These are phyloP conservation scores for Aspergillus neoniger DNA, from an alignment of 2,329 filamentous ascomycete genomes.

Conservation along the genomic window DNA sequence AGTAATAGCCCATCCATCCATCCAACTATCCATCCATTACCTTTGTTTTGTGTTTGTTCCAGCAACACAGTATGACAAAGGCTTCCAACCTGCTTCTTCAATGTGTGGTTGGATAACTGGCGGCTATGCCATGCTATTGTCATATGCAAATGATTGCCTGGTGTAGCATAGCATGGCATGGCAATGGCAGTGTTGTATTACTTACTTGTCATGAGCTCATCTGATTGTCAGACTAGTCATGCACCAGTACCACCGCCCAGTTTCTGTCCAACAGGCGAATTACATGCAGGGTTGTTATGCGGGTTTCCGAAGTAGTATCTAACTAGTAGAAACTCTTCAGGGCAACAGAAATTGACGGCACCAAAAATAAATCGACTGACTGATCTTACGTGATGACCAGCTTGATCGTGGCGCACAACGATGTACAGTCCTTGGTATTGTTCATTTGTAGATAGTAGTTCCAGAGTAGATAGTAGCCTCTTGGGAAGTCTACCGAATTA, in stretches of 20 bases:
- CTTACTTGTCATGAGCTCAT: neutral
- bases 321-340: neutral
- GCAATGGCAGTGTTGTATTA: neutral
- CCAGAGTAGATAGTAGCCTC: neutral
- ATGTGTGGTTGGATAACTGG: neutral
- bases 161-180: neutral
- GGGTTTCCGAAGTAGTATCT: constrained; percentile 2
- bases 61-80: neutral
- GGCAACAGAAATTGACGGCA: neutral
- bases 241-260: neutral
- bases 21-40: neutral
- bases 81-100: constrained; percentile 1
- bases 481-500: neutral
- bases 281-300: constrained; percentile 8
- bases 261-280: neutral
- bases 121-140: neutral
- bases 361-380: neutral
- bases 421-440: neutral
- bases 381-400: neutral
- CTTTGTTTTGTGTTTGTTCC: neutral
- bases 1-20: neutral
- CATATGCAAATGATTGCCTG: neutral
- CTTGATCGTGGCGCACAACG: neutral
- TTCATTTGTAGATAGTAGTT: too few species aligned
- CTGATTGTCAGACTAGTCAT: neutral